Conservation (phyloP, 768 basidiomycete genomes). For the Pholiota conissans region DNA sequence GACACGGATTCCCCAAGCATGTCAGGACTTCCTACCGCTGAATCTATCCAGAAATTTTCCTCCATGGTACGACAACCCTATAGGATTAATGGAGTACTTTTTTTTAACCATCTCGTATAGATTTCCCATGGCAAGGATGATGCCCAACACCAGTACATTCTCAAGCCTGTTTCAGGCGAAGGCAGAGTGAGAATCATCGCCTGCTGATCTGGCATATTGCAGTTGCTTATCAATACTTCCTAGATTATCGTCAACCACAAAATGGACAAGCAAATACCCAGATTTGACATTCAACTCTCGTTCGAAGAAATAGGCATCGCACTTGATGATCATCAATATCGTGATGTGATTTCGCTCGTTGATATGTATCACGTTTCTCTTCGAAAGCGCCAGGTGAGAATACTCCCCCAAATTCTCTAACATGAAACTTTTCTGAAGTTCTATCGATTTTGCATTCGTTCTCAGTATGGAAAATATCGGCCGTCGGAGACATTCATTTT, state of each 20-base stretch:
- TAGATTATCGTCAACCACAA: conserved; percentile 84
- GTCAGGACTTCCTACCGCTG: conserved; percentile 60
- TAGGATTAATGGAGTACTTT: neutral
- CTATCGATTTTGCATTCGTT: neutral
- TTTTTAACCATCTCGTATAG: conserved; percentile 20
- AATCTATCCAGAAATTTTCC: conserved; percentile 72
- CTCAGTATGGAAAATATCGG: conserved; percentile 81
- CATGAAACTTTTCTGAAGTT: conserved; percentile 15
- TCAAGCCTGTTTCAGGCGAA: conserved; percentile 95
- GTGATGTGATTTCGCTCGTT: conserved; percentile 87
- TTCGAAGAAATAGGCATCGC: conserved; percentile 94
- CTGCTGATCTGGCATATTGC: conserved; percentile 6
- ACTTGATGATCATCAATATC: conserved; percentile 92
- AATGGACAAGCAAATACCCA: conserved; percentile 70
- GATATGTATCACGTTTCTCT: conserved; percentile 98
- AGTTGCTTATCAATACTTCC: neutral
- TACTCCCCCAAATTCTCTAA: too few relatives aligned
- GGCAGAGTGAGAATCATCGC: conserved; percentile 61
- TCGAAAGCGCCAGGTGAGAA: conserved; percentile 77
- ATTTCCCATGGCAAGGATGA: conserved; percentile 49
- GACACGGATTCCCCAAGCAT: conserved; percentile 89
- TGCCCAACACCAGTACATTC: conserved; percentile 83
- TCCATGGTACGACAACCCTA: conserved; percentile 56
- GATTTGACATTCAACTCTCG: conserved; percentile 81
- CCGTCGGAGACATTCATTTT: conserved; percentile 59